Evolutionary conservation across 2,329 filamentous ascomycete genomes (phyloP), one percentile per base, ranked within the genome.

Genomic region (Samsoniella hepiali): DNA sequence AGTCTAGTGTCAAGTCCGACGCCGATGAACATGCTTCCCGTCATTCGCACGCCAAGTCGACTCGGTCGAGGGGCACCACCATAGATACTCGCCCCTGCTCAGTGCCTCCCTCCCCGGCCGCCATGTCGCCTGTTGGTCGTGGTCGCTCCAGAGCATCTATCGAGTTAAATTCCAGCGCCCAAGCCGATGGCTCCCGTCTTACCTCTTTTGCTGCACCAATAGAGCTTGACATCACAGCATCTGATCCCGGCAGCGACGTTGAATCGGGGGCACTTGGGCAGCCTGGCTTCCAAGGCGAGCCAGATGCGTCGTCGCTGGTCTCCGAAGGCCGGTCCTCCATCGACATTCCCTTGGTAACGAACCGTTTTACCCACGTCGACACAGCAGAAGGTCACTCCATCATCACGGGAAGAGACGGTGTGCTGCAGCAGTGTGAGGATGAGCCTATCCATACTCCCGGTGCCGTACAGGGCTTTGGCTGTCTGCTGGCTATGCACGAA

Each of bases 361-460:
- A 87, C 31, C 88, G 92, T 2, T 96, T 96, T 76, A 90, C 88
- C 68, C 91, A 97, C 71, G 80, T 90, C 4, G 78, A 89, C 32
- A 93, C 90, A 0, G 86, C 90, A 2, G 89, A 87, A 17, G 92
- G 92, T 0, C 91, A 97, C 76, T 87, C 89, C 32, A 84, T 96
- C 36, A 91, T 96, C 61, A 95, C 91, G 1, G 92, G 92, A 6
- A 83, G 89, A 62, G 87, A 91, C 60, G 88, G 87, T 2, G 85
- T 82, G 1, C 77, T 95, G 51, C 90, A 96, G 72, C 84, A 87
- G 59, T 97, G 93, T 71, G 93, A 97, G 74, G 93, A 97, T 70
- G 93, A 97, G 70, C 92, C 93, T 0, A 96, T 97, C 32, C 91
- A 94, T 67, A 89, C 92, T 1, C 93, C 93, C 1, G 92, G 92